A percentile compares a stretch with the other conserved stretches of the same genome.
Conservation (phyloP, 2,329 filamentous ascomycete genomes). For the Penicillium glabrum region DNA sequence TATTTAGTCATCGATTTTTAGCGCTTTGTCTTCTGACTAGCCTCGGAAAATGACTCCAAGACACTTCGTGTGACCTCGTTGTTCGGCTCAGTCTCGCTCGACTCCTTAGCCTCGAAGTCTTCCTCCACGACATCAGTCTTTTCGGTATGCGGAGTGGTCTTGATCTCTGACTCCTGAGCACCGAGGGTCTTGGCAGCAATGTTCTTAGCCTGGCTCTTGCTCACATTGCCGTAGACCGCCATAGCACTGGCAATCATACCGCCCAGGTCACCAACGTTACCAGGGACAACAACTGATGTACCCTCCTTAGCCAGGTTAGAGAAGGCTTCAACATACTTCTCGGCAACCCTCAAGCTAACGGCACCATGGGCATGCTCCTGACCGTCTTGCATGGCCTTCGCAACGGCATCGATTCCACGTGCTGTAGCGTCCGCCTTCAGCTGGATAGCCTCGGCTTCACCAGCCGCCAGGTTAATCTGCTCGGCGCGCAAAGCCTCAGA, state of each 20-base stretch:
- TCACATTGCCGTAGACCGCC: slow-evolving; percentile 93
- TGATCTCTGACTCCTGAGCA: slow-evolving; percentile 20
- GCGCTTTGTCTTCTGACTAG: background rate
- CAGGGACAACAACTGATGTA: slow-evolving; percentile 91
- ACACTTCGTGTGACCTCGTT: background rate
- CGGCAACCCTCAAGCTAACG: slow-evolving; percentile 82
- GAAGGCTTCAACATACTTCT: slow-evolving; percentile 98
- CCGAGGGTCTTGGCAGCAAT: slow-evolving; percentile 48
- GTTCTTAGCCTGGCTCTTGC: slow-evolving; percentile 70
- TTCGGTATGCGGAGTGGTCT: slow-evolving; percentile 13
- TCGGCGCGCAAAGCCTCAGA: slow-evolving; percentile 88
- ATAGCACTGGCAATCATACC: slow-evolving; percentile 96
- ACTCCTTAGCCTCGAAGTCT: slow-evolving; percentile 6
- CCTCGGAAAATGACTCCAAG: background rate
- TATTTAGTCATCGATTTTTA: background rate
- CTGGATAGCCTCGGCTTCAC: slow-evolving; percentile 91
- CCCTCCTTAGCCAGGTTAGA: slow-evolving; percentile 90
- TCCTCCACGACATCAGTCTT: slow-evolving; percentile 18
- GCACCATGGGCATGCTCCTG: slow-evolving; percentile 76
- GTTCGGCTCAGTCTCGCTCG: background rate
- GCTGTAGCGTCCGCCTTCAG: slow-evolving; percentile 86
- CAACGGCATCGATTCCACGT: slow-evolving; percentile 82
- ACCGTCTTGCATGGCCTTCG: slow-evolving; percentile 70
- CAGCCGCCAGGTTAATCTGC: slow-evolving; percentile 87
- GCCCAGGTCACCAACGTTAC: slow-evolving; percentile 93